Conservation (phyloP, 441 rosid species). For the Populus hybrid region DNA sequence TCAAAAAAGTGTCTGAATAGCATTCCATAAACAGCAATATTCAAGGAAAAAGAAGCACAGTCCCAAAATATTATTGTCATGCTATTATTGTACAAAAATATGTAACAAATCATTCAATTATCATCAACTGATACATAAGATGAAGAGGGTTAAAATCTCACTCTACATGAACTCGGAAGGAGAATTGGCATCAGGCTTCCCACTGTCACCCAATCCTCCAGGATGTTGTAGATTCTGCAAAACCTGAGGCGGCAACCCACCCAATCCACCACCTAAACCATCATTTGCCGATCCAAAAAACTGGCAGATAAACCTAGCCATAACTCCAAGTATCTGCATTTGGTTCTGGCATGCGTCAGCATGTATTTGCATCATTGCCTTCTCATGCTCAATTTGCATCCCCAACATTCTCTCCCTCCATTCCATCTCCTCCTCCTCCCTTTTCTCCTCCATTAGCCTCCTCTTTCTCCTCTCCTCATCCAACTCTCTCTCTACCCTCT, state of each 20-base stretch:
- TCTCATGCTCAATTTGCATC: slow-evolving; percentile 73
- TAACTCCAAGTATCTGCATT: slow-evolving; percentile 65
- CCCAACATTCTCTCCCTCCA: slow-evolving; percentile 61
- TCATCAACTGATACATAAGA: background rate
- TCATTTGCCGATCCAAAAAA: slow-evolving; percentile 59
- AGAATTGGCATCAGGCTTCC: slow-evolving; percentile 62
- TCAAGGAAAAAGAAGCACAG: background rate
- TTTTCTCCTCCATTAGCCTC: slow-evolving; percentile 56
- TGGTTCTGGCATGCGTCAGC: slow-evolving; percentile 73
- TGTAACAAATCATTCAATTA: background rate
- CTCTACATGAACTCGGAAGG: slow-evolving; percentile 64
- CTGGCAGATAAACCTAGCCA: slow-evolving; percentile 65
- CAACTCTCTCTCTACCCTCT: slow-evolving; percentile 46
- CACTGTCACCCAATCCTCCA: slow-evolving; percentile 48
- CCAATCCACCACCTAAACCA: slow-evolving; percentile 52
- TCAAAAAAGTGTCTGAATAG: background rate
- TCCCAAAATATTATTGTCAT: background rate
- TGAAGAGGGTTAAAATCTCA: slow-evolving; percentile 4
- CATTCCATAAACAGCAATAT: background rate
- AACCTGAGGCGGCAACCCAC: slow-evolving; percentile 56
- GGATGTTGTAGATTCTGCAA: slow-evolving; percentile 67
- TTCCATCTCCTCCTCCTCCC: slow-evolving; percentile 79
- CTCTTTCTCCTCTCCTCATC: slow-evolving; percentile 50
- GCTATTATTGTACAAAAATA: background rate
- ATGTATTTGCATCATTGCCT: slow-evolving; percentile 73